Evolutionary conservation across 495 filamentous ascomycete genomes (phyloP).

Genomic region (Aspergillus avenaceus): DNA sequence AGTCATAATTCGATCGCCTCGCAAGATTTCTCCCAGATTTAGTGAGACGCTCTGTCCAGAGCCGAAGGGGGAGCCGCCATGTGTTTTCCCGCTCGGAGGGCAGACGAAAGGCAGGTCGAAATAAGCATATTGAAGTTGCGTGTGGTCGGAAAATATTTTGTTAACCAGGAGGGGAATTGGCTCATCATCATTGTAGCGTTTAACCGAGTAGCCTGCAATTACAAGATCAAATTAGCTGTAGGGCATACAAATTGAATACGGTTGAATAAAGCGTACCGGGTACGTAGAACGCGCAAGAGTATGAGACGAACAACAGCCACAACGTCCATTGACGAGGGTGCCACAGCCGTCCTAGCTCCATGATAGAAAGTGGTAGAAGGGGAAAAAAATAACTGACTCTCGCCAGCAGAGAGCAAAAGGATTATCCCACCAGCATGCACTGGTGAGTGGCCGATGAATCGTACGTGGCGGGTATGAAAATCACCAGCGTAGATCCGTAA

Average conservation of each 20-base stretch:
- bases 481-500: constrained; percentile 10
- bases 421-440: constrained; percentile 20
- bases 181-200: constrained; percentile 75
- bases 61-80: constrained; percentile 65
- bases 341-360: constrained; percentile 22
- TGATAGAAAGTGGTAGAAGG: constrained; percentile 21
- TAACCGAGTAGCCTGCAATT: constrained; percentile 64
- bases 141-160: constrained; percentile 91
- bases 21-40: constrained; percentile 89
- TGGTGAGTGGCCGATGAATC: constrained; percentile 3
- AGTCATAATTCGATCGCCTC: constrained; percentile 84
- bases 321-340: constrained; percentile 25
- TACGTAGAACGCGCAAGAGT: constrained; percentile 67
- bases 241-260: constrained; percentile 2
- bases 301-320: constrained; percentile 40
- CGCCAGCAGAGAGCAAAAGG: constrained; percentile 12
- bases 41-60: constrained; percentile 79
- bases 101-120: constrained; percentile 91
- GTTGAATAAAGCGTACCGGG: constrained; percentile 52
- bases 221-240: constrained; percentile 15
- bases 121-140: constrained; percentile 90
- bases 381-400: constrained; percentile 24
- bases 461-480: constrained; percentile 17
- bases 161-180: constrained; percentile 87
- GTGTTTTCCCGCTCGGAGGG: constrained; percentile 67